Evolutionary conservation across 192 early-diverging fungal species (phyloP), one percentile per base, ranked within the genome.

Genomic region (Coemansia sp.): DNA sequence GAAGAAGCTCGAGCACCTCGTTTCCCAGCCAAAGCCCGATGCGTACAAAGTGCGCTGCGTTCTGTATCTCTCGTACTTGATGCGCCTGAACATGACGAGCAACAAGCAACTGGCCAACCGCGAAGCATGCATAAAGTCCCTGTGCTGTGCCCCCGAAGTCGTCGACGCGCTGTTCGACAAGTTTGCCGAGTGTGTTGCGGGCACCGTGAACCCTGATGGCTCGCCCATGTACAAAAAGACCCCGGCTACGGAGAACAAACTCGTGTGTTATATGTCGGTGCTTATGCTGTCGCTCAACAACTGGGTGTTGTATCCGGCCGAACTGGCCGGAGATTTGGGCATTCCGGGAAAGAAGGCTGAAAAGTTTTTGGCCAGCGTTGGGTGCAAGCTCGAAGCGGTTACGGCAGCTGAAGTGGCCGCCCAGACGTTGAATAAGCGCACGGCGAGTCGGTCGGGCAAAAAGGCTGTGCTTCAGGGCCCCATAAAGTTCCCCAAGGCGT

Each of bases 1-100:
- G 3, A 70, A 64, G 32, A 82, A 76, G 65, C 53, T 82, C 49
- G 67, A 68, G 53, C 50, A 37, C 9, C 60, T 76, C 35, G 43
- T 76, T n/a, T 53, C 45, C 6, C 65, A 66, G 24, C 8, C 51
- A 5, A 75, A 75, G 53, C 79, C 79, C 5, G 73, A 82, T 22
- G 21, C 69, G 6, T 27, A 19, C 12, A 27, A 37, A 35, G 70
- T 89, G 43, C 85, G 85, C 35, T 59, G 85, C 39, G 73, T 91
- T 38, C 66, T 96, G 57, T 96, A 92, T 73, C 82, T 96, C 54
- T 79, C 71, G 29, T 92, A 87, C 57, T 65, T 96, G 73, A 88
- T 94, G 85, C 86, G 83, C 19, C 89, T 94, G 72, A 80, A 77
- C 66, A 74, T 62, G 4, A 49, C 87, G 8, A 68, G 76, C 49